phyloP scores from a whole-genome alignment of 2,329 filamentous ascomycete species.

The Fusarium denticulatum region DNA sequence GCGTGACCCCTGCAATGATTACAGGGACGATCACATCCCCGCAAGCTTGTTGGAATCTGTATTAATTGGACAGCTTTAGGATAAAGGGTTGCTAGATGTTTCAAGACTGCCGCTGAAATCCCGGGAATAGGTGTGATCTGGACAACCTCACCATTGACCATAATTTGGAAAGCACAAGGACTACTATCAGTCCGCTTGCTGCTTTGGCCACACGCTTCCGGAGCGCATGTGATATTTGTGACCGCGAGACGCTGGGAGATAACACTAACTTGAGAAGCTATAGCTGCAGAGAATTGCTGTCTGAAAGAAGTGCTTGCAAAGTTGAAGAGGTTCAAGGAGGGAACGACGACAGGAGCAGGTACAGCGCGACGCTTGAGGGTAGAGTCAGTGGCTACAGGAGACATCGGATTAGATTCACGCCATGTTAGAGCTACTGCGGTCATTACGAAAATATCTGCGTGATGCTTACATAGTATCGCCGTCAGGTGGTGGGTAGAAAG shows the following conservation, averaged over 20 bases:
- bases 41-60: background rate
- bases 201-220: too few species aligned
- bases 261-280: too few species aligned
- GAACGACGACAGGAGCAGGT: too few species aligned
- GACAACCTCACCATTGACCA: background rate
- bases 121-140: background rate
- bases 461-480: background rate
- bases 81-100: background rate
- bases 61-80: too few species aligned
- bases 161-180: background rate
- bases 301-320: too few species aligned
- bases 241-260: too few species aligned
- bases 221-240: too few species aligned
- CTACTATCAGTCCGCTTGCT: background rate
- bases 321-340: too few species aligned
- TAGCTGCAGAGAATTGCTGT: too few species aligned
- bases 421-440: background rate
- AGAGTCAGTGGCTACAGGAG: background rate
- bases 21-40: background rate
- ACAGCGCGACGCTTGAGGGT: background rate
- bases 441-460: too few species aligned
- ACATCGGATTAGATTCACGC: background rate
- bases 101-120: fast-evolving
- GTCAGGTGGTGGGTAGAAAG: background rate
- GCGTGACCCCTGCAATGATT: background rate